Evolutionary conservation across 495 filamentous ascomycete genomes (phyloP), one percentile per base, ranked within the genome.

Genomic region (Aspergillus indologenus): DNA sequence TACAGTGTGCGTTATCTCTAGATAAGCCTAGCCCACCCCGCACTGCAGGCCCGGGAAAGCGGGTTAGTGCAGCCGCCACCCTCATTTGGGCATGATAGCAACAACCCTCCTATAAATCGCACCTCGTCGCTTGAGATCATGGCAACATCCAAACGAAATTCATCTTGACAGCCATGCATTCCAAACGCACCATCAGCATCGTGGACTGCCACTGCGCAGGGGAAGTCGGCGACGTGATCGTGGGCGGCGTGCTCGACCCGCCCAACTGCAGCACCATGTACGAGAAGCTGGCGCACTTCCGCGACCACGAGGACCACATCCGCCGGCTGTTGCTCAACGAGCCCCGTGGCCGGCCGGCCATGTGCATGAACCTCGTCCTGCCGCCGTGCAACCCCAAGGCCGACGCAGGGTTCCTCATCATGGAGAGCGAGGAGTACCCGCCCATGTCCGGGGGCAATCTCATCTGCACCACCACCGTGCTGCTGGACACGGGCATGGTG

Each of bases 371-470:
- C 45, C 59, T 67, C 12, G 53, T 67, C 11, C 62, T 67, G 6
- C 59, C 65, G 8, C 62, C 62, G 1, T 57, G 56, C 42, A 45
- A 67, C 47, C 65, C 62, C 3, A 34, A 26, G 5, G 62, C 65
- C 1, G 65, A 67, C 45, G 65, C 62, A 7, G 62, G 65, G 1
- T 67, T 67, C 53, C 12, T 65, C 3, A 65, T 67, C 40, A 62
- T 67, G 61, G 65, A 63, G 46, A 65, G 57, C 49, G 62, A 67
- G 19, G 61, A 67, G 45, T 65, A 65, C 43, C 48, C 59, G 3
- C 62, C 65, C 23, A 67, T 65, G 65, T 65, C 62, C 12, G 65
- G 65, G 53, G 54, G 0, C n/a, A 67, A 67, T 45, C 65, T 60
- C 0, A 65, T 65, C 6, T 53, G 24, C 42, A 67, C 65, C 12